Conservation (phyloP, 2,329 filamentous ascomycete genomes). For the Thielaviopsis musarum region DNA sequence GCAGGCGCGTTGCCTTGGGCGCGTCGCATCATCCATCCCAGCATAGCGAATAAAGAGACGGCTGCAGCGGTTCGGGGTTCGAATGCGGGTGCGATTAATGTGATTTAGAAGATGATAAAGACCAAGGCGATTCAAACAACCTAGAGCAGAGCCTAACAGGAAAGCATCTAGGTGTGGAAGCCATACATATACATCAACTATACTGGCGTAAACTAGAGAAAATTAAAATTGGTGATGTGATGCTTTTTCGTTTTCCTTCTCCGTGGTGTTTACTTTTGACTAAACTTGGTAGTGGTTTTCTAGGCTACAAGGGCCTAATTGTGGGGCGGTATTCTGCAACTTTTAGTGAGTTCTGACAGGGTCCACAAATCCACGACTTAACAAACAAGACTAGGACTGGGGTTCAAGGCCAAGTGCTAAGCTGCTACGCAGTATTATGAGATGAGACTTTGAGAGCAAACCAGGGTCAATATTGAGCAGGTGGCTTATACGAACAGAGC, state of each 20-base stretch:
- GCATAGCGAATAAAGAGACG: constrained; percentile 23
- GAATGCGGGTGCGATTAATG: background rate
- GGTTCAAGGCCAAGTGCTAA: too few species aligned
- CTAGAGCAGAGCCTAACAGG: background rate
- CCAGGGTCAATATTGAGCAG: background rate
- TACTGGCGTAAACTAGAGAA: background rate
- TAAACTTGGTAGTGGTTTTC: background rate
- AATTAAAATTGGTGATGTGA: background rate
- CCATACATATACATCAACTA: background rate
- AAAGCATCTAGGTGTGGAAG: background rate
- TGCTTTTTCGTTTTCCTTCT: background rate
- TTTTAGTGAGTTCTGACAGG: background rate
- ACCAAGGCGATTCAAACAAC: background rate
- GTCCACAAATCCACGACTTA: constrained; percentile 9
- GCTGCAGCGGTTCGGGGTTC: background rate
- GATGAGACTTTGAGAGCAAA: background rate
- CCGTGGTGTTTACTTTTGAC: background rate
- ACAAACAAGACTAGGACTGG: background rate
- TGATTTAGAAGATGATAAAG: background rate
- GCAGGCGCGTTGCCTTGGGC: constrained; percentile 25
- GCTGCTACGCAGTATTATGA: too few species aligned
- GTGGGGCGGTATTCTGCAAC: background rate
- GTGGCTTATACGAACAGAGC: background rate
- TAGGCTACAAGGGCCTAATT: background rate
- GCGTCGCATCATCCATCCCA: constrained; percentile 42